phyloP scores from a whole-genome alignment of 257 asterid species.

The Petrea volubilis region DNA sequence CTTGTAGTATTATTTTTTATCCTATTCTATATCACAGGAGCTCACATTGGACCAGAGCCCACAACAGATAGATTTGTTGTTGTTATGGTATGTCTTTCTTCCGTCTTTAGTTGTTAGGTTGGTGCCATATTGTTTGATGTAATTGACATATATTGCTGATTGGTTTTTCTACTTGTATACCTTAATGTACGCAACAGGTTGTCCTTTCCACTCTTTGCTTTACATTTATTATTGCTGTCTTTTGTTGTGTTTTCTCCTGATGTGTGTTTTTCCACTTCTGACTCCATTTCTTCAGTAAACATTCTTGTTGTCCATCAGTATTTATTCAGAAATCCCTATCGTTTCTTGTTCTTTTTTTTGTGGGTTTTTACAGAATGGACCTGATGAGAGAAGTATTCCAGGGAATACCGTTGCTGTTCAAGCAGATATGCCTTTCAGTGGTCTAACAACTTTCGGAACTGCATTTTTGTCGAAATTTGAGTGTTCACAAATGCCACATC shows the following conservation, averaged over 20 bases:
- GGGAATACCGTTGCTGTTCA: constrained; percentile 97
- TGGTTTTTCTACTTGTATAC: background rate
- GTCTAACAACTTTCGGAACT: constrained; percentile 88
- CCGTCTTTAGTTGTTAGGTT: background rate
- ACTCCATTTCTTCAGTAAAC: constrained; percentile 7
- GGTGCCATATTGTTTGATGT: background rate
- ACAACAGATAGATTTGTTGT: constrained; percentile 99
- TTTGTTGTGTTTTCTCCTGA: background rate
- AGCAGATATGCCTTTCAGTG: constrained; percentile 96
- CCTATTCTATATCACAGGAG: constrained; percentile 51
- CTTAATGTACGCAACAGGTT: background rate
- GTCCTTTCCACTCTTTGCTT: background rate
- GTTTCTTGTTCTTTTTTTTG: background rate
- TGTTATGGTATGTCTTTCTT: constrained; percentile 68
- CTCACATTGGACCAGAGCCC: constrained; percentile 99
- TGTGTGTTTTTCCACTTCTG: background rate
- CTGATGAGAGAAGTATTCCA: constrained; percentile 95
- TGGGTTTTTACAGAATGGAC: constrained; percentile 71
- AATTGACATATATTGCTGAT: background rate
- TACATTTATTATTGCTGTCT: background rate
- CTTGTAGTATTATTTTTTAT: constrained; percentile 4
- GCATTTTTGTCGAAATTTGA: constrained; percentile 90
- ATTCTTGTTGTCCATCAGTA: constrained; percentile 4
- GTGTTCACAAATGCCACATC: constrained; percentile 98
- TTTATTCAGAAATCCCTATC: too few relatives aligned